Percentiles rank a stretch among this genome's conserved stretches.
These are phyloP conservation scores for Zelonia costaricensis DNA, from an alignment of 208 protist genomes.

Conservation along the genomic window DNA sequence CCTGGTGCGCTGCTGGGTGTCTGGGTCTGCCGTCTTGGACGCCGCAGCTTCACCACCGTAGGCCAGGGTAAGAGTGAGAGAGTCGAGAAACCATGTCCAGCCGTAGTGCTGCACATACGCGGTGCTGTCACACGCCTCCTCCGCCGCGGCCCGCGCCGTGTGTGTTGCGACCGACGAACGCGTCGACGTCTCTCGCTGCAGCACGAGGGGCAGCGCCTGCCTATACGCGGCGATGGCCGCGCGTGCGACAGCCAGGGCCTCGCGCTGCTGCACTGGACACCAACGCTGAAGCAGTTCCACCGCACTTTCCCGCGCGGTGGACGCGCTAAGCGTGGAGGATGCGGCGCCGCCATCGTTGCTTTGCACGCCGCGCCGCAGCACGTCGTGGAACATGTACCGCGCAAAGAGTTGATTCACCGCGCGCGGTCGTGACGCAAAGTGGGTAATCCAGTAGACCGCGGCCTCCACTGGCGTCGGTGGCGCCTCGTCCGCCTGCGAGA, in stretches of 20 bases:
- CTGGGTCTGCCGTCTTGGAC: too few relatives aligned
- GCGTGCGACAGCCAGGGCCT: slow-evolving; percentile 6
- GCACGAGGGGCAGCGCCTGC: slow-evolving; percentile 1
- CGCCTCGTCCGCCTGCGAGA: too few relatives aligned
- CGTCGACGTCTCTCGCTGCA: neutral
- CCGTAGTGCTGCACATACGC: neutral
- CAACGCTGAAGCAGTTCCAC: too few relatives aligned
- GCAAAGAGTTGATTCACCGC: slow-evolving; percentile 11
- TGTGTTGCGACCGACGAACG: too few relatives aligned
- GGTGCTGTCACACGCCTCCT: neutral
- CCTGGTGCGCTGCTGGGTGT: slow-evolving; percentile 3
- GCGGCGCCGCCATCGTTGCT: neutral
- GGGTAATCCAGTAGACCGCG: slow-evolving; percentile 10
- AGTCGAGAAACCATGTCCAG: slow-evolving; percentile 20
- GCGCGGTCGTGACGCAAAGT: neutral
- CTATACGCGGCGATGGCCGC: slow-evolving; percentile 2
- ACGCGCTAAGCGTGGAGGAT: too few relatives aligned
- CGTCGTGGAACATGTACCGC: slow-evolving; percentile 13
- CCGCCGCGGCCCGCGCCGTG: too few relatives aligned
- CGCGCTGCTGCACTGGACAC: too few relatives aligned
- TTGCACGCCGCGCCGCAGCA: neutral
- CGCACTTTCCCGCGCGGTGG: too few relatives aligned
- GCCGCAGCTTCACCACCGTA: slow-evolving; percentile 1
- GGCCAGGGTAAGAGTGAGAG: slow-evolving; percentile 7
- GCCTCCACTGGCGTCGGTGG: neutral